Conservation (phyloP, 148 eudicot species). For the Arbutus unedo region DNA sequence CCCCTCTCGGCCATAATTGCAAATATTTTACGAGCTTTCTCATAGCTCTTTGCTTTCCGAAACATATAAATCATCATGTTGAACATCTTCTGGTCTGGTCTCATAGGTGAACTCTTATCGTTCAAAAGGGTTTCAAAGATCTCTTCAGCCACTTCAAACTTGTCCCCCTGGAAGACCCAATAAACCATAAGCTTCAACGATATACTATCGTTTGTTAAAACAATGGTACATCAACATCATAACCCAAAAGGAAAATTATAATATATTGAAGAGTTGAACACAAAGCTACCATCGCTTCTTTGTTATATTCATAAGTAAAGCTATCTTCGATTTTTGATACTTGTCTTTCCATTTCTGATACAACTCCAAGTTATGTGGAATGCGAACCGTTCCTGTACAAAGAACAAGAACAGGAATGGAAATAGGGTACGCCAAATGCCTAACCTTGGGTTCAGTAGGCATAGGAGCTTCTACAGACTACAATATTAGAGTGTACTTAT, state of each 20-base stretch:
- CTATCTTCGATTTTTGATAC: background rate
- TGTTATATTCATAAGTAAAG: background rate
- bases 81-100: conserved; percentile 96
- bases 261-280: background rate
- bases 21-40: conserved; percentile 72
- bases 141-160: conserved; percentile 78
- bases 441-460: background rate
- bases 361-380: background rate
- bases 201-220: background rate
- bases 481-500: background rate
- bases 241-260: background rate
- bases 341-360: background rate
- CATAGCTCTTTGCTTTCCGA: conserved; percentile 70
- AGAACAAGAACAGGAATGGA: background rate
- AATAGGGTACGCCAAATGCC: background rate
- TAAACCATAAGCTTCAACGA: conserved; percentile 16
- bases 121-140: conserved; percentile 65
- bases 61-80: conserved; percentile 98
- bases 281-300: background rate
- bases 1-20: conserved; percentile 79
- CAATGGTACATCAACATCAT: background rate
- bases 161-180: conserved; percentile 59
- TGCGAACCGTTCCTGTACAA: background rate
- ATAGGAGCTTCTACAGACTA: background rate
- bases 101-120: conserved; percentile 58